A percentile compares a stretch with the other conserved stretches of the same genome.
Evolutionary conservation across 768 basidiomycete species (phyloP).

Genomic region (Sarcodon sp.): DNA sequence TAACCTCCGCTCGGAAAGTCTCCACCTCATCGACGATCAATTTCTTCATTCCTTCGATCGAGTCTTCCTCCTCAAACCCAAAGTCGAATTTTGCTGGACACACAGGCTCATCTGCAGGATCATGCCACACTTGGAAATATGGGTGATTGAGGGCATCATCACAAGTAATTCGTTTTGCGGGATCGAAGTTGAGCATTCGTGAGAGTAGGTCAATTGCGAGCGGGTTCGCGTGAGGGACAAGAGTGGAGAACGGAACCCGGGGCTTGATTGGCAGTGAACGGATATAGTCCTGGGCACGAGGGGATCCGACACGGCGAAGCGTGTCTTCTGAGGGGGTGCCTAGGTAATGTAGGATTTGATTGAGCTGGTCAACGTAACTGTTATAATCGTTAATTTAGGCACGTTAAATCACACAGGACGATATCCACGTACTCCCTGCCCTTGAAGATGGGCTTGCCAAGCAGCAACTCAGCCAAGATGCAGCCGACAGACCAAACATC

Average conservation of each 20-base stretch:
- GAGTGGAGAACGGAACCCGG: slow-evolving; percentile 78
- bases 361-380: slow-evolving; percentile 96
- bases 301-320: slow-evolving; percentile 89
- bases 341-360: slow-evolving; percentile 96
- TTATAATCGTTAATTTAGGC: slow-evolving; percentile 4
- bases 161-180: slow-evolving; percentile 91
- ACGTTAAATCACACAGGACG: not conserved
- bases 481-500: slow-evolving; percentile 97
- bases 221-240: slow-evolving; percentile 92
- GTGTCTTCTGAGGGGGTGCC: slow-evolving; percentile 97
- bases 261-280: slow-evolving; percentile 96
- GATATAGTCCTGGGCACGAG: slow-evolving; percentile 95
- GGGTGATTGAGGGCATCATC: slow-evolving; percentile 93
- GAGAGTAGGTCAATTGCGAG: slow-evolving; percentile 87
- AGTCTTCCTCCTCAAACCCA: slow-evolving; percentile 91
- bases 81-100: slow-evolving; percentile 92
- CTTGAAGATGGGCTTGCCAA: slow-evolving; percentile 94
- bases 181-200: slow-evolving; percentile 91
- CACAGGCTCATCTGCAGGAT: slow-evolving; percentile 85
- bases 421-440: slow-evolving; percentile 63
- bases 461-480: slow-evolving; percentile 85
- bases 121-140: slow-evolving; percentile 95
- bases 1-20: slow-evolving; percentile 79
- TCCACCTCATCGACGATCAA: slow-evolving; percentile 91
- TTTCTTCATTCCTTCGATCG: slow-evolving; percentile 93